Percentiles rank a stretch among this genome's conserved stretches.
Evolutionary conservation across 345 rosid species (phyloP).

Genomic region (Chamaenerion angustifolium): DNA sequence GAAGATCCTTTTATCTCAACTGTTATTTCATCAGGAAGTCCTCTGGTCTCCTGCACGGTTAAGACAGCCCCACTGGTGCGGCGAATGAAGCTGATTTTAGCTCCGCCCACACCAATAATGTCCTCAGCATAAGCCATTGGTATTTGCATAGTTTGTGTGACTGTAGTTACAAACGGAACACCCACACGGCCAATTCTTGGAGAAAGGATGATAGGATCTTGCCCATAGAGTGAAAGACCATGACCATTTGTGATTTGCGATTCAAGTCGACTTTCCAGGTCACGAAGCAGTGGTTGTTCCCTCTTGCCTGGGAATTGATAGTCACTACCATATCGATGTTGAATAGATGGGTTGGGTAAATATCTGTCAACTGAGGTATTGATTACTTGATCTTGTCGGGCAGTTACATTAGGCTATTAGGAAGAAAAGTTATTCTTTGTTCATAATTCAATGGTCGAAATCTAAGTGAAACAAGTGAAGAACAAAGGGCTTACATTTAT

Average conservation of each 20-base stretch:
- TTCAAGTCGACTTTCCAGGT: slow-evolving; percentile 41
- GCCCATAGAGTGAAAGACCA: slow-evolving; percentile 33
- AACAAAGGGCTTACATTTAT: slow-evolving; percentile 24
- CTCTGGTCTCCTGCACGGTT: slow-evolving; percentile 57
- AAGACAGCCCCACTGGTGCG: slow-evolving; percentile 58
- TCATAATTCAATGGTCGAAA: slow-evolving; percentile 3
- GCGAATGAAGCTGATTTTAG: slow-evolving; percentile 61
- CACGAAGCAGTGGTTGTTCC: slow-evolving; percentile 32
- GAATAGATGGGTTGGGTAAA: slow-evolving; percentile 18
- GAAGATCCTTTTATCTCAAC: slow-evolving; percentile 76
- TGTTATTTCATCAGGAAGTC: slow-evolving; percentile 53
- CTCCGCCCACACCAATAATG: slow-evolving; percentile 67
- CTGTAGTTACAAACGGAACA: slow-evolving; percentile 55
- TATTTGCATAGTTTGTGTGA: slow-evolving; percentile 70
- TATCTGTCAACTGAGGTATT: slow-evolving; percentile 37
- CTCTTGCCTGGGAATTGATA: slow-evolving; percentile 36
- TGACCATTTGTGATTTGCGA: slow-evolving; percentile 28
- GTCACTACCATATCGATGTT: slow-evolving; percentile 23
- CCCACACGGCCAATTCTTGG: slow-evolving; percentile 31
- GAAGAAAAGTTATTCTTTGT: neutral
- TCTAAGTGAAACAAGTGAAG: neutral
- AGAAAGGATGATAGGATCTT: slow-evolving; percentile 44
- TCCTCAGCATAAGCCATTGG: slow-evolving; percentile 73
- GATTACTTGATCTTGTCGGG: slow-evolving; percentile 37
- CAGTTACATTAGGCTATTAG: slow-evolving; percentile 30